Percentiles rank a stretch among this genome's conserved stretches.
Evolutionary conservation across 305 asterid genomes (phyloP).

Genomic region (Solanum hybrid): DNA sequence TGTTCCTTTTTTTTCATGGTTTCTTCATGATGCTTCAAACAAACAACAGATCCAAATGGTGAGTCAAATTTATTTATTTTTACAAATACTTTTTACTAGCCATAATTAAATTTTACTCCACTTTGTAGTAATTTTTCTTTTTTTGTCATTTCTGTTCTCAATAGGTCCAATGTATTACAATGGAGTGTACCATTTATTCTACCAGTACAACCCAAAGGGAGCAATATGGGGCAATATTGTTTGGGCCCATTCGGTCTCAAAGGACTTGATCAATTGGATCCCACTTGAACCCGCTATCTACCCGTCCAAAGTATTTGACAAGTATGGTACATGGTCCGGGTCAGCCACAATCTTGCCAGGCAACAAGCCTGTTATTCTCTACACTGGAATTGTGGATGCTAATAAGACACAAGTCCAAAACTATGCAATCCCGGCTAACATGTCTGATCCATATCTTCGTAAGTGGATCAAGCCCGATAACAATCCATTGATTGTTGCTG

Average conservation of each 20-base stretch:
- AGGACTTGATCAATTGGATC: slow-evolving; percentile 19
- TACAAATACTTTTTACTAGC: background rate
- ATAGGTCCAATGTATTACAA: slow-evolving; percentile 27
- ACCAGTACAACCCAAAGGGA: slow-evolving; percentile 25
- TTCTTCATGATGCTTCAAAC: background rate
- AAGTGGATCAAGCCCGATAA: slow-evolving; percentile 21
- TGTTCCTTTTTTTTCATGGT: background rate
- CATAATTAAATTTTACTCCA: background rate
- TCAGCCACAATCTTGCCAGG: slow-evolving; percentile 21
- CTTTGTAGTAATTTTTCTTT: background rate
- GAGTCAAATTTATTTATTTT: background rate
- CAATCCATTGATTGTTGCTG: slow-evolving; percentile 15
- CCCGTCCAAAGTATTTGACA: slow-evolving; percentile 22
- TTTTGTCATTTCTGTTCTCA: background rate
- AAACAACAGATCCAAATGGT: slow-evolving; percentile 22
- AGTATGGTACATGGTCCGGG: slow-evolving; percentile 28
- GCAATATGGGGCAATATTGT: slow-evolving; percentile 22
- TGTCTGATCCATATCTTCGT: slow-evolving; percentile 10
- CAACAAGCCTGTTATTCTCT: slow-evolving; percentile 16
- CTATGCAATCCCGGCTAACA: slow-evolving; percentile 13
- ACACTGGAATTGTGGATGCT: slow-evolving; percentile 16
- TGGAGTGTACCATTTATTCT: slow-evolving; percentile 26
- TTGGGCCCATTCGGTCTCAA: slow-evolving; percentile 31
- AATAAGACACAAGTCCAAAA: slow-evolving; percentile 22
- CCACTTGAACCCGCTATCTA: slow-evolving; percentile 17